Conservation (phyloP, 1,139 yeast genomes). For the Candida dubliniensis region DNA sequence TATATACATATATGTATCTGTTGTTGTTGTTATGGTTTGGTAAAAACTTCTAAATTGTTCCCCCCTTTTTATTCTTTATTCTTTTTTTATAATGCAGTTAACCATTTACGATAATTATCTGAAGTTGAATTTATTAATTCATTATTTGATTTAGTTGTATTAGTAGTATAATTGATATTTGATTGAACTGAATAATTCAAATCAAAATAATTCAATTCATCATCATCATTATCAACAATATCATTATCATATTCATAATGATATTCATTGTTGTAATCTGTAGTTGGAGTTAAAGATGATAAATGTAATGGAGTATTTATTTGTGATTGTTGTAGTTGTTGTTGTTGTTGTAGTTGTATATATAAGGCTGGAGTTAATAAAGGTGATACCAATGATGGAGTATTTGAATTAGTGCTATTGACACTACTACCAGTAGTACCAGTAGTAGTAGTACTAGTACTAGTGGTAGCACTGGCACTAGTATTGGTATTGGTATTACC, state of each 20-base stretch:
- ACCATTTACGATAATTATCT: constrained; percentile 47
- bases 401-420: constrained; percentile 5
- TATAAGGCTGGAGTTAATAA: constrained; percentile 37
- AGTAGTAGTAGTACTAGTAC: constrained; percentile 1
- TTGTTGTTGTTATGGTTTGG: not conserved
- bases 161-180: constrained; percentile 19
- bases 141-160: constrained; percentile 8
- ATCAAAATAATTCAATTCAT: constrained; percentile 33
- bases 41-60: no score
- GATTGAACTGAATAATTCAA: constrained; percentile 34
- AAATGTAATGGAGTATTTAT: constrained; percentile 2
- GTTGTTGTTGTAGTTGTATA: constrained; percentile 23
- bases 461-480: constrained; percentile 3
- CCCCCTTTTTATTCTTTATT: no score
- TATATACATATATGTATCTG: not conserved
- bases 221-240: constrained; percentile 11
- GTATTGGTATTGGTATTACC: constrained; percentile 2
- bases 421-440: constrained; percentile 1
- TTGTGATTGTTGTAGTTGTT: constrained; percentile 2
- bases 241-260: no score
- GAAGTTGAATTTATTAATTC: constrained; percentile 31
- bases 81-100: constrained; percentile 15
- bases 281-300: not conserved
- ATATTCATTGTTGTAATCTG: not conserved
- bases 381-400: constrained; percentile 30